Evolutionary conservation across 2,329 filamentous ascomycete genomes (phyloP), one percentile per base, ranked within the genome.

Genomic region (Sporothrix humicola): DNA sequence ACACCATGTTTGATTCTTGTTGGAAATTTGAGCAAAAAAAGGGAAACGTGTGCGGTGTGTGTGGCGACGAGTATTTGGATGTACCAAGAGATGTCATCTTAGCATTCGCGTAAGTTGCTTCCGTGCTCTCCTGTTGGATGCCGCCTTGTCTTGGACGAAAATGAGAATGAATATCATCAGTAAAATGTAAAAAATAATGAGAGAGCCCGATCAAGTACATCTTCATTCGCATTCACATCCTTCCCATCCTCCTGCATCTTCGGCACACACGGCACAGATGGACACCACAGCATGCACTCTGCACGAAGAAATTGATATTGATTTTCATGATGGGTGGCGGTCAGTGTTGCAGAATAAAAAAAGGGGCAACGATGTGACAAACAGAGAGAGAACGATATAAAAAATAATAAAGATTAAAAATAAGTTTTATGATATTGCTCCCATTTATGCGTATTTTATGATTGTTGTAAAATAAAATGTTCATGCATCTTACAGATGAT

Each of bases 231-330:
- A 3, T 44, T 63, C 31, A 63, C 15, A 63, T 37, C 31, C 59
- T 31, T 37, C n/a, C 4, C 52, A 54, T 54, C 52, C 56, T 61
- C 31, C 59, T 63, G 59, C 59, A 44, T 8, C 59, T 42, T 63
- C 59, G 44, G 37, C 59, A 65, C 59, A 48, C 61, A 66, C 20
- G 61, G 59, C 59, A 65, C 59, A 65, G n/a, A 65, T 13, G 37
- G 15, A 15, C 59, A 46, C 59, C n/a, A 15, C 59, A 23, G n/a
- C 17, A 46, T 46, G n/a, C 59, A 46, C 37, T 20, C 37, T 65
- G 37, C 59, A 65, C 13, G n/a, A 23, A n/a, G n/a, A 65, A 46
- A 65, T 65, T 65, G 59, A 13, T 23, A 12, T 10, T 37, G 46
- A 15, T 7, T 5, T 7, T 65, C 1, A 13, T 20, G 37, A 46